Conservation (phyloP, 345 rosid species). For the Bretschneidera sinensis region DNA sequence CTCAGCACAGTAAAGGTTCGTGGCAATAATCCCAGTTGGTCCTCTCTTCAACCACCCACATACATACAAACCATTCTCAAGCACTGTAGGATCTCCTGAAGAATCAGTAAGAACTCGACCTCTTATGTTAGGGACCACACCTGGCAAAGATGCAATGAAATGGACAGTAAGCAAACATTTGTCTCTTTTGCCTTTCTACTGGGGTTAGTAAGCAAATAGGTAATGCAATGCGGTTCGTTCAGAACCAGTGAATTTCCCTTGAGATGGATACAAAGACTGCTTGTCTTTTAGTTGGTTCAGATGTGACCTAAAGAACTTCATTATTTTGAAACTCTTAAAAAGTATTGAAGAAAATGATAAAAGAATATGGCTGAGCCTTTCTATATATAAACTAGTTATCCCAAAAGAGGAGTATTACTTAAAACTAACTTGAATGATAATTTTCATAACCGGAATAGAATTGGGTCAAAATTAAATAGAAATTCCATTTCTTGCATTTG, state of each 20-base stretch:
- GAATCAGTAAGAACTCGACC: conserved; percentile 61
- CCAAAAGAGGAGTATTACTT: too few species aligned
- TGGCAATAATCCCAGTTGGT: conserved; percentile 83
- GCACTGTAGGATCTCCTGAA: conserved; percentile 33
- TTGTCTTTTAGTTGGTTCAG: neutral
- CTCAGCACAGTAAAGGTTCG: conserved; percentile 87
- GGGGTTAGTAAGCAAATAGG: neutral
- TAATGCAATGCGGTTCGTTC: neutral
- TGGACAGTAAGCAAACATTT: neutral
- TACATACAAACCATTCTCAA: conserved; percentile 73
- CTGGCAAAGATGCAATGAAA: conserved; percentile 30
- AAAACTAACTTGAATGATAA: too few species aligned
- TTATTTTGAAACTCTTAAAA: neutral
- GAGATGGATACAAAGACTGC: neutral
- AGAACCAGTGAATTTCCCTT: too few species aligned
- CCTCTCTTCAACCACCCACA: conserved; percentile 98
- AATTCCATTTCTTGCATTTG: too few species aligned
- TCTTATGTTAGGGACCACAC: conserved; percentile 61
- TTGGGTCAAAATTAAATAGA: too few species aligned
- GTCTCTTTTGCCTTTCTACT: neutral
- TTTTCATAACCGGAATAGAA: too few species aligned
- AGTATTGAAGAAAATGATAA: neutral
- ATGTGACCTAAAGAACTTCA: too few species aligned
- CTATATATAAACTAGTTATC: too few species aligned
- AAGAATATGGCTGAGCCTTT: too few species aligned